Conservation (phyloP, 2,329 filamentous ascomycete genomes). For the Pyrenochaeta sp. region DNA sequence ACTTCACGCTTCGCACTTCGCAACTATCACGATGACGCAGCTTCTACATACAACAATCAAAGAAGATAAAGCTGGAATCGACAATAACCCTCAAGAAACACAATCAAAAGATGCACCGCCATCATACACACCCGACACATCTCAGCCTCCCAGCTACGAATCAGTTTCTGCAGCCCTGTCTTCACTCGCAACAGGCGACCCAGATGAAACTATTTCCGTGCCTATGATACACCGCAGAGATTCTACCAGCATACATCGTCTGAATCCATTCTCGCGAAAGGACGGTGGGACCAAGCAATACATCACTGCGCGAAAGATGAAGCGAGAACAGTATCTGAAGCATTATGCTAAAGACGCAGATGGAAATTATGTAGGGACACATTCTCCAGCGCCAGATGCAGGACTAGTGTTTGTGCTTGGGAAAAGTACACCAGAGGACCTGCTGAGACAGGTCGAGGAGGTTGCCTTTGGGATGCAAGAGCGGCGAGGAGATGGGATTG, state of each 20-base stretch:
- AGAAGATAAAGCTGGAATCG: background rate
- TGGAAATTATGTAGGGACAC: conserved; percentile 39
- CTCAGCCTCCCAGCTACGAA: conserved; percentile 14
- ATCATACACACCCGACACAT: conserved; percentile 4
- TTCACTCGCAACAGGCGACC: conserved; percentile 8
- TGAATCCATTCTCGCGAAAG: conserved; percentile 23
- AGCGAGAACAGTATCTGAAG: conserved; percentile 35
- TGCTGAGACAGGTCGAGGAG: conserved; percentile 35
- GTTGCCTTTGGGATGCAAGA: conserved; percentile 33
- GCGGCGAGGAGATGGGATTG: conserved; percentile 16
- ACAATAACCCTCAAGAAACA: background rate
- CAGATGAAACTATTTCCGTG: conserved; percentile 20
- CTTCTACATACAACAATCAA: background rate
- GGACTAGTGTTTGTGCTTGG: conserved; percentile 38
- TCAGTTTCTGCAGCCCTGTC: conserved; percentile 1
- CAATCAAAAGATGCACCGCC: conserved; percentile 4
- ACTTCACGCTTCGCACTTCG: too few species aligned
- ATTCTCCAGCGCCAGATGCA: conserved; percentile 9
- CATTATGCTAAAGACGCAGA: conserved; percentile 41
- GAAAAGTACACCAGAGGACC: conserved; percentile 37
- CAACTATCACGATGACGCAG: too few species aligned
- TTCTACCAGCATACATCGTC: conserved; percentile 13
- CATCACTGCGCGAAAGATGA: conserved; percentile 17
- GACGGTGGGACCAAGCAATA: conserved; percentile 7
- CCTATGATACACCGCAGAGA: conserved; percentile 19